Conservation (phyloP, 1,139 yeast genomes). For the Debaryomyces sp. region DNA sequence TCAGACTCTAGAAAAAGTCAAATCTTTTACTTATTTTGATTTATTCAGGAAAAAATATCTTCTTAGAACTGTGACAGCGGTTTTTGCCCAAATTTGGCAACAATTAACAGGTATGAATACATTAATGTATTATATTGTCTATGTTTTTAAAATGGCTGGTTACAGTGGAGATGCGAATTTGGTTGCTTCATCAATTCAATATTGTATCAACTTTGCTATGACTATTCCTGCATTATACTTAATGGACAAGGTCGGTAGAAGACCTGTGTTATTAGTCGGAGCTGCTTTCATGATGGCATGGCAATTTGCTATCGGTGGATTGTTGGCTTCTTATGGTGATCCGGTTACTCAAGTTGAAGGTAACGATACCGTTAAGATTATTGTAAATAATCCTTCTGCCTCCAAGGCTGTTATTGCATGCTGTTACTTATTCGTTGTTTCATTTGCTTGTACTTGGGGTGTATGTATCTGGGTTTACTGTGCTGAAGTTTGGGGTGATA, state of each 20-base stretch:
- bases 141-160: slow-evolving; percentile 39
- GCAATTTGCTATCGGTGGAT: slow-evolving; percentile 49
- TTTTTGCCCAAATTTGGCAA: slow-evolving; percentile 39
- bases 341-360: too few species aligned
- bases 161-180: slow-evolving; percentile 28
- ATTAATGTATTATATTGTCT: slow-evolving; percentile 41
- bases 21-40: slow-evolving; percentile 29
- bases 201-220: slow-evolving; percentile 39
- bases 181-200: slow-evolving; percentile 36
- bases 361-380: slow-evolving; percentile 40
- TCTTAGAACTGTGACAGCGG: slow-evolving; percentile 31
- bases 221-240: slow-evolving; percentile 49
- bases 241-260: slow-evolving; percentile 58
- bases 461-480: slow-evolving; percentile 56
- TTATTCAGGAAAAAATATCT: slow-evolving; percentile 33
- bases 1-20: slow-evolving; percentile 27
- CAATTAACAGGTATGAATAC: slow-evolving; percentile 43
- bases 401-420: slow-evolving; percentile 55
- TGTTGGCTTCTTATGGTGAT: slow-evolving; percentile 48
- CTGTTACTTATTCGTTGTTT: slow-evolving; percentile 50
- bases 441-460: slow-evolving; percentile 57
- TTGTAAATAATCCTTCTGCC: slow-evolving; percentile 32
- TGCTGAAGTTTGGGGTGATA: slow-evolving; percentile 51
- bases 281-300: slow-evolving; percentile 45
- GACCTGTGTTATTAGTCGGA: slow-evolving; percentile 47